A percentile compares a stretch with the other conserved stretches of the same genome.
These are phyloP conservation scores for Ganoderma sinense DNA, from an alignment of 1,284 basidiomycete genomes.

Conservation along the genomic window DNA sequence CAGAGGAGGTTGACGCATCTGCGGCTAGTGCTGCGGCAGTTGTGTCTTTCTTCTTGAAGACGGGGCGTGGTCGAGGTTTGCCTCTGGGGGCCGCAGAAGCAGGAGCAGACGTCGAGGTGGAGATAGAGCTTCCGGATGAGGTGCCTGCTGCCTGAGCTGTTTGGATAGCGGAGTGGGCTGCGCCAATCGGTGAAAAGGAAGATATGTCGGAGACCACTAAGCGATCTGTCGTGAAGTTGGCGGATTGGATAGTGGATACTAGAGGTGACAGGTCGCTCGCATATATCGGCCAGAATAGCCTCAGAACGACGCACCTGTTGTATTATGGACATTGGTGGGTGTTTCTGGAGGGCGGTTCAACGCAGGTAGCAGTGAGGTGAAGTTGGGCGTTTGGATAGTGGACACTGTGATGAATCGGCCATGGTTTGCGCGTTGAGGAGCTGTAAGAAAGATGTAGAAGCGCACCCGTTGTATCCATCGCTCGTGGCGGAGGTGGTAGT, in stretches of 20 bases:
- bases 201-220: slow-evolving; percentile 24
- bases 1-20: slow-evolving; percentile 20
- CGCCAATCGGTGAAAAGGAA: slow-evolving; percentile 10
- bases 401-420: slow-evolving; percentile 14
- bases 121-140: slow-evolving; percentile 19
- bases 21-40: background rate
- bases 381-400: slow-evolving; percentile 26
- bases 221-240: slow-evolving; percentile 21
- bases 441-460: background rate
- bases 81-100: slow-evolving; percentile 7
- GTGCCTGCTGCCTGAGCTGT: slow-evolving; percentile 3
- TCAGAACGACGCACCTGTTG: slow-evolving; percentile 2
- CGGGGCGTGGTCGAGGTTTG: slow-evolving; percentile 34
- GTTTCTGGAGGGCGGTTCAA: background rate
- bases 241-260: slow-evolving; percentile 26
- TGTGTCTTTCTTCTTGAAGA: slow-evolving; percentile 25
- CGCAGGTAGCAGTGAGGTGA: slow-evolving; percentile 14
- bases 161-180: slow-evolving; percentile 14
- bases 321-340: slow-evolving; percentile 1
- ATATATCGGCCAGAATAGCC: background rate
- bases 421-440: background rate
- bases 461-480: slow-evolving; percentile 17
- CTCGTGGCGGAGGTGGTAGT: background rate
- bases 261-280: background rate
- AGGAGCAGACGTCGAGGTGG: slow-evolving; percentile 13